Evolutionary conservation across 2,329 filamentous ascomycete genomes (phyloP).

Genomic region (Clarireedia monteithiana): DNA sequence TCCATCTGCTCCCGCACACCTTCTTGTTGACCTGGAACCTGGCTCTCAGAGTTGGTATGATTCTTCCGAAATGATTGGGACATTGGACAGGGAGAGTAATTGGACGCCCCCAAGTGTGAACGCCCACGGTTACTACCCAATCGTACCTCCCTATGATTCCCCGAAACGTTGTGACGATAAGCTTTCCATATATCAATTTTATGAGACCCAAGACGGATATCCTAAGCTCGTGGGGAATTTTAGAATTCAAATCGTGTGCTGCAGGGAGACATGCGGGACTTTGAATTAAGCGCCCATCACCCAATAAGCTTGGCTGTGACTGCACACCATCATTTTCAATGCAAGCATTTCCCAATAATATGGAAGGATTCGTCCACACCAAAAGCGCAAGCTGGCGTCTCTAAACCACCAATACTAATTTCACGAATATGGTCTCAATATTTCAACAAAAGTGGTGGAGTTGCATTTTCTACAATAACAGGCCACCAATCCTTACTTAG

Average conservation of each 20-base stretch:
- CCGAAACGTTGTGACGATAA: neutral
- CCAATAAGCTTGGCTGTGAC: constrained; percentile 5
- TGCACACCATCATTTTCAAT: constrained; percentile 6
- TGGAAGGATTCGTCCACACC: constrained; percentile 7
- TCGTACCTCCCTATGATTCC: neutral
- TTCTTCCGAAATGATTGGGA: neutral
- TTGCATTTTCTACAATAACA: constrained; percentile 4
- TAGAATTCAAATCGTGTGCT: constrained; percentile 4
- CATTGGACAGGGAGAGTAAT: neutral
- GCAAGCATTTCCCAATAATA: constrained; percentile 7
- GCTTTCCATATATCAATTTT: neutral
- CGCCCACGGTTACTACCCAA: constrained; percentile 2
- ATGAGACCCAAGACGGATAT: neutral
- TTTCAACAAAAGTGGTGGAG: neutral
- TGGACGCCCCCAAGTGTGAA: constrained; percentile 1
- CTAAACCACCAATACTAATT: neutral
- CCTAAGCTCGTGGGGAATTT: neutral
- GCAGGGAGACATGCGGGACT: constrained; percentile 2
- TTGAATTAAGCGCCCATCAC: constrained; percentile 6
- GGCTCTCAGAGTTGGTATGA: neutral
- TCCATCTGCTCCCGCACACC: neutral
- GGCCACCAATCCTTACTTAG: neutral
- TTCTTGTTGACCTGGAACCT: neutral
- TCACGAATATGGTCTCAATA: neutral
- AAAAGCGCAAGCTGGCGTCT: neutral